Percentiles rank a stretch among this genome's conserved stretches.
These are phyloP conservation scores for Quercus agrifolia DNA, from an alignment of 306 rosid species.

Conservation along the genomic window DNA sequence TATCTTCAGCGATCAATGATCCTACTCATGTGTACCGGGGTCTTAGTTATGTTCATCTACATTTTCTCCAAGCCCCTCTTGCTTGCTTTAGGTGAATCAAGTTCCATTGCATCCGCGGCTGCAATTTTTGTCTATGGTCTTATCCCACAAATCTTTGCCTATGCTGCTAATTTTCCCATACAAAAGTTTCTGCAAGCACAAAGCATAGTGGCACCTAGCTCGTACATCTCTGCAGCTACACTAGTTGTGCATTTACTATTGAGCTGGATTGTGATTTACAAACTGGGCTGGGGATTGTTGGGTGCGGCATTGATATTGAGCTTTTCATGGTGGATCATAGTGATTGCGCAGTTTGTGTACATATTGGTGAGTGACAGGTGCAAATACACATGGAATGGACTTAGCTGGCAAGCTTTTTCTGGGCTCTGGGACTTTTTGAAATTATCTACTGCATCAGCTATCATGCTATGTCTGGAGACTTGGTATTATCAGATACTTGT, in stretches of 20 bases:
- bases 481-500: slow-evolving; percentile 53
- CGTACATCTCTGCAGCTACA: slow-evolving; percentile 32
- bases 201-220: slow-evolving; percentile 48
- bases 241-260: slow-evolving; percentile 23
- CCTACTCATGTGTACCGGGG: slow-evolving; percentile 30
- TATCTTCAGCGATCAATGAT: slow-evolving; percentile 46
- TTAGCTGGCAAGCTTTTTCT: slow-evolving; percentile 33
- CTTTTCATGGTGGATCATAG: slow-evolving; percentile 54
- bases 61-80: slow-evolving; percentile 33
- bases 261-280: slow-evolving; percentile 40
- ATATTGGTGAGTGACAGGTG: slow-evolving; percentile 29
- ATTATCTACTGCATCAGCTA: slow-evolving; percentile 45
- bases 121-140: slow-evolving; percentile 44
- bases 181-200: slow-evolving; percentile 61
- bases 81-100: slow-evolving; percentile 36
- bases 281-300: slow-evolving; percentile 33
- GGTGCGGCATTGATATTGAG: slow-evolving; percentile 44
- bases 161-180: slow-evolving; percentile 48
- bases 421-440: slow-evolving; percentile 45
- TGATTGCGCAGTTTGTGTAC: slow-evolving; percentile 42
- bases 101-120: slow-evolving; percentile 25
- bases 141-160: slow-evolving; percentile 51
- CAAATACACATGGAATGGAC: slow-evolving; percentile 43
- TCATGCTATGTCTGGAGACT: slow-evolving; percentile 54
- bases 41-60: slow-evolving; percentile 35